Evolutionary conservation across 2,329 filamentous ascomycete genomes (phyloP).

Genomic region (Aquanectria penicillioides): DNA sequence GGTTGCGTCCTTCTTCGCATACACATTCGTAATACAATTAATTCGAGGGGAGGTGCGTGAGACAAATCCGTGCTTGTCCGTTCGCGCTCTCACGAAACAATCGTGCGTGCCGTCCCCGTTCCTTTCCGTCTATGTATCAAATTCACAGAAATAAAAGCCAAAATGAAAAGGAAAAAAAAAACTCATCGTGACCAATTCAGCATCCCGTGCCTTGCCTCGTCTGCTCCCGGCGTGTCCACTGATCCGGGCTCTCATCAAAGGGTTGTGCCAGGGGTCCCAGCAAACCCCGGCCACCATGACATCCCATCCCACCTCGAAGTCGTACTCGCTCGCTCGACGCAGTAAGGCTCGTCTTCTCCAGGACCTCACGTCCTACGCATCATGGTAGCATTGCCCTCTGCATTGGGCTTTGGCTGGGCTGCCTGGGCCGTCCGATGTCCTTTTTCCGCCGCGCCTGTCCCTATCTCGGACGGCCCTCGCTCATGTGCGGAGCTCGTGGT

Average conservation of each 20-base stretch:
- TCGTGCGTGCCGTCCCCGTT: too few species aligned
- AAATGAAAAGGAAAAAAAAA: not conserved
- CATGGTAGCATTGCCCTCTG: too few species aligned
- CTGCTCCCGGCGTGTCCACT: slow-evolving; percentile 11
- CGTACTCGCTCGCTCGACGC: not conserved
- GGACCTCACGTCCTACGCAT: not conserved
- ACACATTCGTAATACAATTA: too few species aligned
- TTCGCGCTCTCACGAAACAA: too few species aligned
- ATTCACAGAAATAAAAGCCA: too few species aligned
- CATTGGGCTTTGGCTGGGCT: too few species aligned
- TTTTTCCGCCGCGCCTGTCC: slow-evolving; percentile 9
- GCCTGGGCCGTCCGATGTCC: not conserved
- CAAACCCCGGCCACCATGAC: slow-evolving; percentile 5
- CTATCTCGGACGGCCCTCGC: slow-evolving; percentile 9
- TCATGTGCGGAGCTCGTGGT: slow-evolving; percentile 7
- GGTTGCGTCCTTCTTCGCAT: too few species aligned
- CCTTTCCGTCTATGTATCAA: too few species aligned
- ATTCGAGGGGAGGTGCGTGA: too few species aligned
- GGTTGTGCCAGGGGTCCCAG: not conserved
- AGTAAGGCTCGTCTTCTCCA: not conserved
- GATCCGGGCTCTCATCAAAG: slow-evolving; percentile 24
- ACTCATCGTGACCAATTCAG: slow-evolving; percentile 1
- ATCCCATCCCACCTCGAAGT: not conserved
- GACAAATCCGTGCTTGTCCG: too few species aligned
- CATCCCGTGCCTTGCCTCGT: slow-evolving; percentile 3